Percentiles rank a stretch among this genome's conserved stretches.
Conservation (phyloP, 192 early-diverging fungal genomes). For the Pecoramyces ruminantium region DNA sequence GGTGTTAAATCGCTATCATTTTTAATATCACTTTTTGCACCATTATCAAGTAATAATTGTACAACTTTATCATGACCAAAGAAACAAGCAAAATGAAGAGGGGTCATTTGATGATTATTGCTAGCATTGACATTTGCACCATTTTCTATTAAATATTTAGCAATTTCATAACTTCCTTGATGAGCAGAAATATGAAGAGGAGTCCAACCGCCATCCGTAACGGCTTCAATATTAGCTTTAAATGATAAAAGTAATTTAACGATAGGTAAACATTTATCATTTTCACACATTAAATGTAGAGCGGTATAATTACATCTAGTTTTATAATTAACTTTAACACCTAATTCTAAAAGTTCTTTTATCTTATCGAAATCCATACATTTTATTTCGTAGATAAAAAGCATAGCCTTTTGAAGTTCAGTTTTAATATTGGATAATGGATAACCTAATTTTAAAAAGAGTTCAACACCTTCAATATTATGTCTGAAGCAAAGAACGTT, state of each 20-base stretch:
- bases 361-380: background rate
- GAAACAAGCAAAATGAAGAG: background rate
- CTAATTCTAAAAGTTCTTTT: background rate
- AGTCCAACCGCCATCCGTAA: background rate
- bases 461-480: background rate
- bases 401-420: background rate
- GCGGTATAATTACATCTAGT: background rate
- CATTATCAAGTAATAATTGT: background rate
- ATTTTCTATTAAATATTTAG: background rate
- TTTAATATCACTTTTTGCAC: background rate
- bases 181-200: background rate
- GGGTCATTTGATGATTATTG: background rate
- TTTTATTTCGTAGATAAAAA: background rate
- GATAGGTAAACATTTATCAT: background rate
- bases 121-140: background rate
- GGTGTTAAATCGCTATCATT: background rate
- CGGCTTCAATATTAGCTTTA: background rate
- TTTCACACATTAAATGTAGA: background rate
- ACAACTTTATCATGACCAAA: background rate
- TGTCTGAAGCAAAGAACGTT: background rate
- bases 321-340: background rate
- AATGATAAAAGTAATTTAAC: background rate
- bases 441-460: background rate
- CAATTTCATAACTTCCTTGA: background rate
- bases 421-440: background rate